Base-by-base conservation (phyloP, 1,139 yeast species). In the Debaryomyces fabryi region DNA sequence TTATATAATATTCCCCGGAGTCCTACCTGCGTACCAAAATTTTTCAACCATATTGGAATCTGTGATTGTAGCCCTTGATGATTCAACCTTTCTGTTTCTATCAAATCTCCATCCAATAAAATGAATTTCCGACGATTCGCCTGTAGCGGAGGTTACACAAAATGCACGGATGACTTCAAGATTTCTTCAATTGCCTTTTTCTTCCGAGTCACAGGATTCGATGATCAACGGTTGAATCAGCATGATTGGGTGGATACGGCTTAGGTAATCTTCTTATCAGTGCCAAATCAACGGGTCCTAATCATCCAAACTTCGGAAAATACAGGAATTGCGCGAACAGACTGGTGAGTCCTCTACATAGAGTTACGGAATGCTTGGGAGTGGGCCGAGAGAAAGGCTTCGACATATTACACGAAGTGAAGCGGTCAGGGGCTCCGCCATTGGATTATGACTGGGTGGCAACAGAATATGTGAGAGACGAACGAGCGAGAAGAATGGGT, bases 101-200 rank as follows among this genome's bases (percentile, higher is more conserved):
- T 37, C 41, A 45, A 41, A 45, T 45, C 48, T 45, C 45, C 35
- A 32, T 37, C 48, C 48, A 45, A 45, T 42, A 41, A 41, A 35
- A 40, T 18, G 24, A 18, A 29, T 27, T 40, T 29, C 35, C 20
- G 43, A 40, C 8, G 27, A 9, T 33, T 13, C 36, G 41, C 45
- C 41, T 21, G 30, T 36, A 43, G 40, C 38, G 46, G 46, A 29
- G 25, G n/a, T 42, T 33, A 35, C 45, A 42, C 45, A 42, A 42
- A 35, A 35, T 21, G 24, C 38, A 10, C 15, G 6, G 38, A 35
- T 35, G 25, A 35, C 38, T 35, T 21, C 38, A 20, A 10, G 25
- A 35, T 18, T 20, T 16, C 25, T 35, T 21, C 38, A 20, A 16
- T 25, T 20, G 37, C 43, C 36, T 32, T 30, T 29, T 29, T 20